Conservation (phyloP, 2,329 filamentous ascomycete species). For the Colletotrichum somersetense region DNA sequence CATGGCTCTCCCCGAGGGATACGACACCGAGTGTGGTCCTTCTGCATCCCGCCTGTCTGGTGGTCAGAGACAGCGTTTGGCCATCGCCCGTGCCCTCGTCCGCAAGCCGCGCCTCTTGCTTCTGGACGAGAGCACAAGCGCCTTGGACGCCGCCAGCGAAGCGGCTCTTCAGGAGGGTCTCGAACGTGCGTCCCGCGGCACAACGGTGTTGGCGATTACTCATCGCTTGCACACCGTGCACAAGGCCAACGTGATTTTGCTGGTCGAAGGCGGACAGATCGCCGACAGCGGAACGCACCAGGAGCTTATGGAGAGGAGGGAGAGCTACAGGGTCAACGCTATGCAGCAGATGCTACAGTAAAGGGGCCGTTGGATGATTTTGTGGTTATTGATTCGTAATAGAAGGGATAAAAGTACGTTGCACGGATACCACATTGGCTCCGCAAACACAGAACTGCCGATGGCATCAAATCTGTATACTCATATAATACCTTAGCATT, state of each 20-base stretch:
- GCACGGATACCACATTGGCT: not conserved
- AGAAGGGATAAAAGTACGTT: not conserved
- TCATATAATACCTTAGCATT: slow-evolving; percentile 4
- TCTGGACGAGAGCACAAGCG: slow-evolving; percentile 85
- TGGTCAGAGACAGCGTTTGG: slow-evolving; percentile 82
- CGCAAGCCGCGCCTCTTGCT: slow-evolving; percentile 79
- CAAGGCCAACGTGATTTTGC: slow-evolving; percentile 69
- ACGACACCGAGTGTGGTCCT: slow-evolving; percentile 76
- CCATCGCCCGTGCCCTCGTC: slow-evolving; percentile 82
- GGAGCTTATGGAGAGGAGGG: slow-evolving; percentile 47
- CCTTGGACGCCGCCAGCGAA: slow-evolving; percentile 79
- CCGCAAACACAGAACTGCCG: no score
- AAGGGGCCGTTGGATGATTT: not conserved
- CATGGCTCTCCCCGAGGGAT: slow-evolving; percentile 71
- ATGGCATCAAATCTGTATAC: not conserved
- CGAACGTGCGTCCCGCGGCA: slow-evolving; percentile 66
- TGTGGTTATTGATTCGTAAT: not conserved
- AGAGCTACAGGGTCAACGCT: slow-evolving; percentile 50
- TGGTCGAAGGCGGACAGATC: slow-evolving; percentile 60
- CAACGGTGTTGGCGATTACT: slow-evolving; percentile 70
- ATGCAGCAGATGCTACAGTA: slow-evolving; percentile 49
- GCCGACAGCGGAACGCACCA: slow-evolving; percentile 53
- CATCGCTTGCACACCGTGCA: slow-evolving; percentile 69
- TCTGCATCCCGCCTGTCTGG: slow-evolving; percentile 81
- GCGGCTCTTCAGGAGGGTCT: slow-evolving; percentile 75